These are phyloP conservation scores for Geosmithia putterillii DNA, from an alignment of 2,329 filamentous ascomycete genomes.

Conservation along the genomic window DNA sequence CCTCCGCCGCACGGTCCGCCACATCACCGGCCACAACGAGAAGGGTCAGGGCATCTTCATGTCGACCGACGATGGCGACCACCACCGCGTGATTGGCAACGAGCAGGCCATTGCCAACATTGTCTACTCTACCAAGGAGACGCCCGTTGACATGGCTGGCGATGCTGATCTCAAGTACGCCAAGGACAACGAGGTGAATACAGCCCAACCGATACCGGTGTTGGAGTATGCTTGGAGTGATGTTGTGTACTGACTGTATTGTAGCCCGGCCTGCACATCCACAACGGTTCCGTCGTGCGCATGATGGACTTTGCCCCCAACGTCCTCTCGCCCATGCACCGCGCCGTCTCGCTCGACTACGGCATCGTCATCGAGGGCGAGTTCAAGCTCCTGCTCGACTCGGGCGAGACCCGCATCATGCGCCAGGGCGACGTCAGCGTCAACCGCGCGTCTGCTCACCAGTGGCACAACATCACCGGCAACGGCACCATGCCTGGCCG, in stretches of 20 bases:
- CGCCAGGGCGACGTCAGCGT: conserved; percentile 40
- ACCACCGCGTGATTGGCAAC: conserved; percentile 11
- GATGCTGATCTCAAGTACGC: conserved; percentile 9
- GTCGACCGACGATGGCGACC: conserved; percentile 12
- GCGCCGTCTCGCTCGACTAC: conserved; percentile 41
- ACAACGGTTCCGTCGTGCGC: conserved; percentile 27
- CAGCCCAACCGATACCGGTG: too few relatives aligned
- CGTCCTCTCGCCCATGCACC: conserved; percentile 29
- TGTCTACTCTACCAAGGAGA: conserved; percentile 12
- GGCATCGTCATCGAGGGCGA: conserved; percentile 41
- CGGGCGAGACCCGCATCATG: conserved; percentile 33
- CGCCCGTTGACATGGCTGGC: conserved; percentile 10
- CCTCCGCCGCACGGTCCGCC: conserved; percentile 4
- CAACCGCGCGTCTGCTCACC: conserved; percentile 42
- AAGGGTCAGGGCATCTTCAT: conserved; percentile 13
- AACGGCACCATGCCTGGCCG: conserved; percentile 4
- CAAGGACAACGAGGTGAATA: conserved; percentile 2
- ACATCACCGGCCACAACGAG: conserved; percentile 7
- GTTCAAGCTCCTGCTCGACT: conserved; percentile 37
- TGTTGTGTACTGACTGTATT: too few relatives aligned
- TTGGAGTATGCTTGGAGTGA: too few relatives aligned
- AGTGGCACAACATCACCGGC: conserved; percentile 29
- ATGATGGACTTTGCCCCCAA: conserved; percentile 34
- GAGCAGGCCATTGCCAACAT: conserved; percentile 14
- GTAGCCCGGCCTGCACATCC: conserved; percentile 8